Evolutionary conservation across 805 yeast species (phyloP).

Genomic region (Naumovozyma castellii): DNA sequence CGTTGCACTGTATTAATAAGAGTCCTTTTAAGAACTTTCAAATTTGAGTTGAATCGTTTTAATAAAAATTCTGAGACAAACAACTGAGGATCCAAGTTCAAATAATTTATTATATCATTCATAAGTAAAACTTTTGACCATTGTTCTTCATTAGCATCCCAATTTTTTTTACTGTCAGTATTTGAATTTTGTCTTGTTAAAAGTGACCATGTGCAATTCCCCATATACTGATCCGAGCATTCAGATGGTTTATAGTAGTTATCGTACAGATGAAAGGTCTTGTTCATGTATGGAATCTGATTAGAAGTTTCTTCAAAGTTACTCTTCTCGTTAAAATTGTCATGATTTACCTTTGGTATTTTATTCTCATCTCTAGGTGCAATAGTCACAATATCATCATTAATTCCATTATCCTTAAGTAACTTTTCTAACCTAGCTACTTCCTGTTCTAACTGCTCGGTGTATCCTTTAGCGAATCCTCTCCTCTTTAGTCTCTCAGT

Average conservation of each 20-base stretch:
- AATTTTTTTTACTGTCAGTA: background rate
- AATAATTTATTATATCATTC: slow-evolving; percentile 6
- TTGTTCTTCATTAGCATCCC: background rate
- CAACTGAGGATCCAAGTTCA: slow-evolving; percentile 14
- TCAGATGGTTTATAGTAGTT: slow-evolving; percentile 10
- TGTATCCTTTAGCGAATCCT: slow-evolving; percentile 74
- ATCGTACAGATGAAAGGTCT: slow-evolving; percentile 18
- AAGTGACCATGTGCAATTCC: slow-evolving; percentile 21
- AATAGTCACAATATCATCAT: background rate
- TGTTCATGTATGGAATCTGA: slow-evolving; percentile 18
- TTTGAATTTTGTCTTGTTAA: slow-evolving; percentile 3
- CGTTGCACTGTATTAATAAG: slow-evolving; percentile 7
- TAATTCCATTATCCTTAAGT: slow-evolving; percentile 3
- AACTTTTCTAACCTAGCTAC: slow-evolving; percentile 48
- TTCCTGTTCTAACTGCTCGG: slow-evolving; percentile 61
- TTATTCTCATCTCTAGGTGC: background rate
- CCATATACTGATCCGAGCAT: slow-evolving; percentile 12
- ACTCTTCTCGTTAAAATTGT: background rate
- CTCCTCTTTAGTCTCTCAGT: slow-evolving; percentile 66
- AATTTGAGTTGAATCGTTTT: slow-evolving; percentile 10
- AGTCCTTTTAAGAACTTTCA: slow-evolving; percentile 5
- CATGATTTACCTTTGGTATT: no score
- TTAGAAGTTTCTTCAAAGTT: background rate
- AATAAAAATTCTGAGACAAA: slow-evolving; percentile 17
- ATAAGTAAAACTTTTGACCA: slow-evolving; percentile 6